A percentile compares a stretch with the other conserved stretches of the same genome.
These are phyloP conservation scores for Apiosordaria backusii DNA, from an alignment of 495 filamentous ascomycete species.

Conservation along the genomic window DNA sequence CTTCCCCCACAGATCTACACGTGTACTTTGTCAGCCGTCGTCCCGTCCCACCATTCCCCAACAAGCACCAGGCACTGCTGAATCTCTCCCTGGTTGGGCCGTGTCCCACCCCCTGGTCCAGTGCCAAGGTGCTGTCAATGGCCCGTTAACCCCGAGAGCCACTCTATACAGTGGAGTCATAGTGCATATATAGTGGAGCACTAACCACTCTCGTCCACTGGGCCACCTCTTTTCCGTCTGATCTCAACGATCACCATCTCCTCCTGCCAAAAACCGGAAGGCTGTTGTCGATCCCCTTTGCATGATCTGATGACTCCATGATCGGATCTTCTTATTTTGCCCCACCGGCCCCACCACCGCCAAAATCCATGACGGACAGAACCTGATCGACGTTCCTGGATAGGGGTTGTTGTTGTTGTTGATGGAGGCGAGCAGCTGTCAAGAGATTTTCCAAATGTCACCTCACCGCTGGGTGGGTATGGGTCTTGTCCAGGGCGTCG, in stretches of 20 bases:
- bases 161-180: conserved; percentile 1
- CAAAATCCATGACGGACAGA: conserved; percentile 1
- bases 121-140: not conserved
- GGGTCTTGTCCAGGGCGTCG: too few species aligned
- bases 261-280: not conserved
- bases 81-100: not conserved
- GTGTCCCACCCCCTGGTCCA: not conserved
- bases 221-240: not conserved
- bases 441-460: not conserved
- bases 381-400: not conserved
- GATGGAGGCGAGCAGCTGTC: not conserved
- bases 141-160: conserved; percentile 4
- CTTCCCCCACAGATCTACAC: conserved; percentile 7
- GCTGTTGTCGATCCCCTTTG: not conserved
- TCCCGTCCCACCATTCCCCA: not conserved
- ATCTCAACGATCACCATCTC: conserved; percentile 5
- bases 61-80: not conserved
- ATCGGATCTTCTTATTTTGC: conserved; percentile 4
- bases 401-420: not conserved
- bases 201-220: not conserved
- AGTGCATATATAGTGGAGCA: conserved; percentile 4
- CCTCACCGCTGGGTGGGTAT: not conserved
- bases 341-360: not conserved
- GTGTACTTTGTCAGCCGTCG: not conserved
- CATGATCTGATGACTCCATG: conserved; percentile 11